Base-by-base conservation (phyloP, 176 grass and related monocot genomes). In the Oryza punctata region DNA sequence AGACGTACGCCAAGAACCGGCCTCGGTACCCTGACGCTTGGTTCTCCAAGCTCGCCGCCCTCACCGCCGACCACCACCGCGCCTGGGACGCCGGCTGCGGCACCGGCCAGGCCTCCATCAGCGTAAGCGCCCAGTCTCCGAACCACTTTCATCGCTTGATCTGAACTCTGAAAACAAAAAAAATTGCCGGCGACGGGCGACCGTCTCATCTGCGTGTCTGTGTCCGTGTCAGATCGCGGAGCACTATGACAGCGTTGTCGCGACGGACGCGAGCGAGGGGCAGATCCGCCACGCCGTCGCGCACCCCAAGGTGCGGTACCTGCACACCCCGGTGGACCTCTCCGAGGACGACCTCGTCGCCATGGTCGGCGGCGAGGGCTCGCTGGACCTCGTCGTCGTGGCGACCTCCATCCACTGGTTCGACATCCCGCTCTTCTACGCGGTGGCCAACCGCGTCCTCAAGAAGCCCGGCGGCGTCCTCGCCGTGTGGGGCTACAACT, bases 351-450 rank as follows among this genome's bases (percentile, higher is more conserved):
- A 91, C 5, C 44, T 94, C 5, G 81, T 91, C 15, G 73, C 86
- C 5, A 76, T 91, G 67, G 76, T 91, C 66, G 94, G 94, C 23
- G 94, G 94, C 33, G 91, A 96, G 68, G 85, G 79, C 32, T 91
- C 91, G 14, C 64, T 97, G 66, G 91, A 97, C 78, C 78, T 97
- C 24, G 78, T 97, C 25, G 83, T 80, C 49, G 85, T 83, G 37
- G 94, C 94, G 38, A 77, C 88, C 28, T 47, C 89, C n/a, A 81
- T 94, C 59, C 91, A 94, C 85, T 92, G 94, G 94, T 97, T 94
- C 82, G 87, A 94, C 87, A 24, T 94, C 41, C 91, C 87, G 19
- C 73, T 85, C 67, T 94, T 97, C 89, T 97, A 97, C 87, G 81
- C 79, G 12, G 80, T 92, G 13, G 94, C 35, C 38, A 91, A 79